Base-by-base conservation (phyloP, 345 rosid genomes). In the Pseudoturritis turrita region DNA sequence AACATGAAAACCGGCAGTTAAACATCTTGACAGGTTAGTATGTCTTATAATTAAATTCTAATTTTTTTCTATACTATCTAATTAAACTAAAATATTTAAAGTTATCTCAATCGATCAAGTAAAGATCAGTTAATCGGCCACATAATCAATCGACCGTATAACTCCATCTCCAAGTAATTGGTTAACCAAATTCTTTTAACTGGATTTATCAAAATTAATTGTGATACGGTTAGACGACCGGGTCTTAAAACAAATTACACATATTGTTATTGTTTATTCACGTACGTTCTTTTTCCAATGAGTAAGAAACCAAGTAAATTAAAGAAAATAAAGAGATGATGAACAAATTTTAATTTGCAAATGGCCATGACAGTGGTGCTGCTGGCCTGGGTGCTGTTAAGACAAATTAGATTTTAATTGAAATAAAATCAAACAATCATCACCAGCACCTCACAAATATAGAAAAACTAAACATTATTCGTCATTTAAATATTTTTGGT, bases 291-390 rank as follows among this genome's bases (percentile, higher is more conserved):
- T 22, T 7, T 57, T 58, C 10, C 18, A 46, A 15, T 23, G 37
- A 58, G 35, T 45, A 13, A 53, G 26, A 21, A 33, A 10, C 6
- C 21, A 67, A 44, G 35, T 21, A 21, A 52, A 29, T n/a, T 10
- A 11, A 47, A 57, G 33, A 55, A 43, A 55, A 4, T 39, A 56
- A 46, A 61, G 26, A 52, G 15, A 62, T 33, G 36, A 29, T 21
- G 43, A 23, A 33, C 40, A 35, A 35, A 44, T 31, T 4, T 37
- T 10, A 31, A 33, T 62, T 64, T 56, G 66, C 60, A 56, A 56
- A 73, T 55, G 66, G 51, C 59, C 33, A 72, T 62, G 76, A 62
- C 44, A 54, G 50, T 55, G 19, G 49, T 33, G 63, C 2, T 43
- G 28, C n/a, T n/a, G n/a, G 26, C 26, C 26, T 25, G 4, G 62